Base-by-base conservation (phyloP, 768 basidiomycete species). In the Termitomyces sp. region DNA sequence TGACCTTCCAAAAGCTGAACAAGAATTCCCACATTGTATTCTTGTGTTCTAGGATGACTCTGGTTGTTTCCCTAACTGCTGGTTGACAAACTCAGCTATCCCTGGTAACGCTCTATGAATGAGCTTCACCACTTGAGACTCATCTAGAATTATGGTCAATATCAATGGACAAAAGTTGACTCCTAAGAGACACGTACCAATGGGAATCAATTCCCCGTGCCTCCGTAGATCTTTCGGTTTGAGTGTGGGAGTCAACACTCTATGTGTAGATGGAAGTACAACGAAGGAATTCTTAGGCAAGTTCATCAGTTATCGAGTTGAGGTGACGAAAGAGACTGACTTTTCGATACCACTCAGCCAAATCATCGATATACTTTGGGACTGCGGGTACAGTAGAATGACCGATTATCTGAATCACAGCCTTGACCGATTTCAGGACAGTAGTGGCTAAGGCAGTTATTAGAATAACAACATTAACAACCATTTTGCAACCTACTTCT, bases 371-470 rank as follows among this genome's bases (percentile, higher is more conserved):
- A 54, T 86, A 79, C 63, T 79, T 79, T 20, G 88, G 86, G 43
- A 79, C 77, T 32, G 78, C 62, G 0, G 87, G 89, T 53, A 83
- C 72, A 52, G 75, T 81, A 50, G 82, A 79, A 51, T 83, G 79
- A 11, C 92, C 92, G 14, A 92, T 81, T 29, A 97, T 85, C 68
- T 95, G 92, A 40, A 95, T 79, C 5, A 96, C 81, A 4, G 83
- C 86, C 63, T 83, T 86, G 29, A 94, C 89, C 40, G 74, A 74
- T 66, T 78, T 84, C 73, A 85, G 84, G 58, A 90, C 81, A 56
- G 80, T 83, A 46, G 72, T 68, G 31, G 81, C 86, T 69, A 61
- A 48, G 11, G 57, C 57, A 3, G 51, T 10, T n/a, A 7, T 55
- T 56, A 61, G 43, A 29, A 50, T 11, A 51, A 7, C 20, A 11